A percentile compares a stretch with the other conserved stretches of the same genome.
Evolutionary conservation across 805 yeast genomes (phyloP).

Genomic region (Teunomyces kruisii): DNA sequence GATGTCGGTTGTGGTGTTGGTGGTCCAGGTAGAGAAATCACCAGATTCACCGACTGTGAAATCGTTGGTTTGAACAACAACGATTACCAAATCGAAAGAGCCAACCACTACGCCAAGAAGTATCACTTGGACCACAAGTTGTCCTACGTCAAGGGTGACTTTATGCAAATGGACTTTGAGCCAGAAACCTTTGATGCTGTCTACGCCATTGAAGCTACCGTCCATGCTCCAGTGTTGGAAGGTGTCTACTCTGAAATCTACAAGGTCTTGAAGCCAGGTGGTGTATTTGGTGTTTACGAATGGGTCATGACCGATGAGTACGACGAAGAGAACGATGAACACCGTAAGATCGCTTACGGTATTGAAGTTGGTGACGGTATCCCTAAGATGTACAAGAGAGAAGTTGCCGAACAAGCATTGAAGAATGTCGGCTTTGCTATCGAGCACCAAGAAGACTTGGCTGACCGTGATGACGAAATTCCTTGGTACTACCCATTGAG

Average conservation of each 20-base stretch:
- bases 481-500: conserved; percentile 98
- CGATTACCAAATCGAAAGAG: conserved; percentile 94
- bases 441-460: conserved; percentile 74
- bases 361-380: conserved; percentile 99
- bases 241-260: conserved; percentile 94
- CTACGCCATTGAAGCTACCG: conserved; percentile 98
- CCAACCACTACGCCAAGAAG: conserved; percentile 72
- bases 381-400: conserved; percentile 88
- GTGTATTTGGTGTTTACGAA: conserved; percentile 95
- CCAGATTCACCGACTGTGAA: conserved; percentile 83
- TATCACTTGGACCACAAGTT: conserved; percentile 69
- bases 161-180: conserved; percentile 98
- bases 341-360: conserved; percentile 93
- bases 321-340: conserved; percentile 83
- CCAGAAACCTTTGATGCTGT: conserved; percentile 91
- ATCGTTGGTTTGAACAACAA: conserved; percentile 93
- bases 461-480: conserved; percentile 74
- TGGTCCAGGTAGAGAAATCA: conserved; percentile 97
- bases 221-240: conserved; percentile 93
- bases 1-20: conserved; percentile 99
- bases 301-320: conserved; percentile 98
- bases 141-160: conserved; percentile 92
- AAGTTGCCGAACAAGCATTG: conserved; percentile 87
- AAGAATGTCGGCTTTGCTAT: conserved; percentile 84
- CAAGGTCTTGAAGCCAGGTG: conserved; percentile 97